Base-by-base conservation (phyloP, 768 basidiomycete genomes). In the Termitomyces sp. region DNA sequence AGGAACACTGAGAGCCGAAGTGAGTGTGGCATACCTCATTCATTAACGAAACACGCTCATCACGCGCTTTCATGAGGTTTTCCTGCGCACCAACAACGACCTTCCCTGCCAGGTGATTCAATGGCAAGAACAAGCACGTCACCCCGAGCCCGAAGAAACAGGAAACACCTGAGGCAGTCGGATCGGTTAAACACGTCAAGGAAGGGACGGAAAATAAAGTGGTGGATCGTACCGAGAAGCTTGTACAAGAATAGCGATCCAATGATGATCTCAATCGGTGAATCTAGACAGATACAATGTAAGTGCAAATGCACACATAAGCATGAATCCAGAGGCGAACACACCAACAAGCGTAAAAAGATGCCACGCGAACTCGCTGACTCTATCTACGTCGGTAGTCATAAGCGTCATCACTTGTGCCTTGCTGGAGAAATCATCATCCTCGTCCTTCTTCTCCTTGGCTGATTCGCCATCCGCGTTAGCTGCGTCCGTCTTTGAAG, bases 321-420 rank as follows among this genome's bases (percentile, higher is more conserved):
- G 22, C 20, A 37, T 62, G 16, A 32, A 24, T 39, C 4, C 10
- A 7, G 18, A 30, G 12, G 16, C 30, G 14, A 9, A 57, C 61
- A 39, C 61, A 87, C 89, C 88, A 54, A 93, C 78, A 39, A 93
- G 79, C 1, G 87, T 76, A 67, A 89, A 92, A 52, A 88, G 62
- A 68, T 93, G 88, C 85, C 85, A 90, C 1, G 85, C 74, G 66
- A 95, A 91, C 51, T 95, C 91, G 69, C 88, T 85, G 60, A 95
- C 87, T 55, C 94, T 82, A 69, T 95, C 93, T 30, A 95, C 92
- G 63, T 97, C 94, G 5, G 93, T 94, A 6, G 94, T 95, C 91
- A 96, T 95, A 30, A 96, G 81, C 2, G 91, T 95, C 93, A 96
- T 95, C 65, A 97, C 86, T 73, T 96, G 84, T 6, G 84, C 82